Evolutionary conservation across 2,329 filamentous ascomycete species (phyloP), one percentile per base, ranked within the genome.

Genomic region (Aspergillus latus): DNA sequence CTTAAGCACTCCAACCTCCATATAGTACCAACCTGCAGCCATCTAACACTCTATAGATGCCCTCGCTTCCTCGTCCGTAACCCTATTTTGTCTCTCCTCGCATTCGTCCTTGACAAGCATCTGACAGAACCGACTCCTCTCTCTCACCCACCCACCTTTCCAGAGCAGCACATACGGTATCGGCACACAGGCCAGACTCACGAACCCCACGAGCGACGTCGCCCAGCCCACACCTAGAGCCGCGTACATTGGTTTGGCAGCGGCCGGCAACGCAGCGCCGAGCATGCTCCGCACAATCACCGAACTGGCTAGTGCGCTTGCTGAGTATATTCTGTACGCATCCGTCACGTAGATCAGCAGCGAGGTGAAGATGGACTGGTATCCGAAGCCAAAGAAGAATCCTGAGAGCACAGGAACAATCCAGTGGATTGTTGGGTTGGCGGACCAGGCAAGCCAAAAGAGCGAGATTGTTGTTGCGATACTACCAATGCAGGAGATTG

Each of bases 401-500:
- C 86, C 85, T 0, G 84, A 83, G 8, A 87, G 67, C 66, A 86
- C 81, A 2, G 85, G 85, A 1, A 77, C 79, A 8, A 79, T 77
- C 67, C 83, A 86, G 48, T 79, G 74, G 5, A 84, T 70, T 5
- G 68, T 71, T 0, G 71, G 56, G 5, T 73, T 74, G 1, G 84
- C 76, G 1, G 82, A 80, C 81, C 82, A 88, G 16, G 83, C 86
- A 13, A 88, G 78, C 87, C 57, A 84, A 69, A 61, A 88, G 10
- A 70, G 59, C 21, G 64, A 66, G 44, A 66, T 77, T 32, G 83
- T 78, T 1, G 85, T 81, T 42, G 88, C 74, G 0, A 88, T 87
- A 0, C 88, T 88, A 1, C 87, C 88, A 15, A 90, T 64, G 66
- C 84, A 88, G 4, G 88, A 88, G 2, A 92, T 77, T 0, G 89